Evolutionary conservation across 164 flowering plant species (phyloP).

Genomic region (Dillenia turbinata): DNA sequence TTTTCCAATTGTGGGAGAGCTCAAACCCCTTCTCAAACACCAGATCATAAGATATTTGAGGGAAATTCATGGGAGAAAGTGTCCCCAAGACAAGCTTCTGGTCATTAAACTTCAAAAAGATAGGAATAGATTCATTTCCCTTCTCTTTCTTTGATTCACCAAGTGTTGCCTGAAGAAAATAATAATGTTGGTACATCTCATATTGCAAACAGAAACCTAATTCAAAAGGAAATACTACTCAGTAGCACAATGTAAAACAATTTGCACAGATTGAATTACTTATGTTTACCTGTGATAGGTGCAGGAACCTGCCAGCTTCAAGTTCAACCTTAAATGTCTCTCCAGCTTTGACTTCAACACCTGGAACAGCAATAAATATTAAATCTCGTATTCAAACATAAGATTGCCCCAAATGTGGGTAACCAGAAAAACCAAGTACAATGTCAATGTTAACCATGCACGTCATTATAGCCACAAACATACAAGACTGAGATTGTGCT

Average conservation of each 20-base stretch:
- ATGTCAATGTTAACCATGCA: not conserved
- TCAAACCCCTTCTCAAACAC: conserved; percentile 77
- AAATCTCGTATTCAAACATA: not conserved
- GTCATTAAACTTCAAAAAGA: conserved; percentile 40
- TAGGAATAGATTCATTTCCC: conserved; percentile 29
- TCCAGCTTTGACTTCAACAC: conserved; percentile 71
- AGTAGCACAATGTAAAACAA: not conserved
- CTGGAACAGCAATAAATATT: conserved; percentile 16
- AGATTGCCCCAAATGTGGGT: not conserved
- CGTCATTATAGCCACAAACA: too few relatives aligned
- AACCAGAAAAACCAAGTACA: not conserved
- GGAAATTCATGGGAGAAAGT: conserved; percentile 39
- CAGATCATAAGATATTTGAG: conserved; percentile 55
- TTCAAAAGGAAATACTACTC: not conserved
- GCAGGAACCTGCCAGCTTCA: conserved; percentile 23
- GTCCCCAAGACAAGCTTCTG: conserved; percentile 59
- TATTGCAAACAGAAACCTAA: not conserved
- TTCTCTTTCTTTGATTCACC: conserved; percentile 65
- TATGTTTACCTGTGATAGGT: conserved; percentile 58
- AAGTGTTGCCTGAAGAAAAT: conserved; percentile 48
- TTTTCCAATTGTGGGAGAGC: conserved; percentile 76
- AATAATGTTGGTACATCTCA: not conserved
- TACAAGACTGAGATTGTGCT: too few relatives aligned
- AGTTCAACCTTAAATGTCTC: conserved; percentile 32
- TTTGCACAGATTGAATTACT: not conserved